A percentile compares a stretch with the other conserved stretches of the same genome.
phyloP scores from a whole-genome alignment of 2,329 filamentous ascomycete genomes.

The Macrophomina phaseolina region DNA sequence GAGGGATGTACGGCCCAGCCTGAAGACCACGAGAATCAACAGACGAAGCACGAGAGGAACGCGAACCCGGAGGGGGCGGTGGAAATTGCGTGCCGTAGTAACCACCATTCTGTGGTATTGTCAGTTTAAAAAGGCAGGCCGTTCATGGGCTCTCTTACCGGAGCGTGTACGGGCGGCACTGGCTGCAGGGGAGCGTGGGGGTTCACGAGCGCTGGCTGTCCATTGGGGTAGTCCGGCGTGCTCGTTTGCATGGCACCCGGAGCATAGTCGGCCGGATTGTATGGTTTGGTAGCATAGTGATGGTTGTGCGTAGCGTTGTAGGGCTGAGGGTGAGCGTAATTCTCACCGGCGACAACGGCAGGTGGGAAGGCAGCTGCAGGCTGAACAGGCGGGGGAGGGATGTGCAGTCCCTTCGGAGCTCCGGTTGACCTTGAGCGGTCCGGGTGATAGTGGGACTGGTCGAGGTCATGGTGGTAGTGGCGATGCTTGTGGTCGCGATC shows the following conservation, averaged over 20 bases:
- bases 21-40: slow-evolving; percentile 23
- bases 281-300: slow-evolving; percentile 31
- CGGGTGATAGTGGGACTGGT: not conserved
- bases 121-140: not conserved
- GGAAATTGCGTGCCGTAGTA: slow-evolving; percentile 27
- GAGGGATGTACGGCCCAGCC: slow-evolving; percentile 21
- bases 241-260: not conserved
- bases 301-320: slow-evolving; percentile 16
- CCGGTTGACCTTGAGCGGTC: slow-evolving; percentile 4
- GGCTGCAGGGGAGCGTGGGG: not conserved
- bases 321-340: slow-evolving; percentile 28
- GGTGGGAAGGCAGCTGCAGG: slow-evolving; percentile 37
- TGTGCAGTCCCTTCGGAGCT: slow-evolving; percentile 24
- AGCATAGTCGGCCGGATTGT: slow-evolving; percentile 40
- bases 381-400: slow-evolving; percentile 38
- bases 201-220: slow-evolving; percentile 1
- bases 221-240: not conserved
- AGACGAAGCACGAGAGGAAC: slow-evolving; percentile 24
- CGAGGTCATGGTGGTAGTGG: slow-evolving; percentile 13
- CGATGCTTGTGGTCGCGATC: slow-evolving; percentile 10
- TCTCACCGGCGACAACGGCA: slow-evolving; percentile 40
- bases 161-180: not conserved
- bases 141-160: not conserved
- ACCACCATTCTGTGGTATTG: not conserved
- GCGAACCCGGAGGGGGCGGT: slow-evolving; percentile 16